Evolutionary conservation across 139 green algal species (phyloP).

Genomic region (Nannochloris sp.): DNA sequence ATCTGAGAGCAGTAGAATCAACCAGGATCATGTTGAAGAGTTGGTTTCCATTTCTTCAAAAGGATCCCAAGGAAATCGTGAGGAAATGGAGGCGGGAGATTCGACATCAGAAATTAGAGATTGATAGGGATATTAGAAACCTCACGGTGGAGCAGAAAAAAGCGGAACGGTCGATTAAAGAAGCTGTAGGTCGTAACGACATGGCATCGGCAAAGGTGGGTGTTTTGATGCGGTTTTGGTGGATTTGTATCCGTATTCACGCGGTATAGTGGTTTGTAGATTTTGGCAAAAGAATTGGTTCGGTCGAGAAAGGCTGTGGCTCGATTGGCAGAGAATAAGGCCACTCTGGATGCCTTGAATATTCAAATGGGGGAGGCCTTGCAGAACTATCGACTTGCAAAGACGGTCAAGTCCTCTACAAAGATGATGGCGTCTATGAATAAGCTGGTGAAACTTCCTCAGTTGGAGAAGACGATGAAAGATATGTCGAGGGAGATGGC

Average conservation of each 20-base stretch:
- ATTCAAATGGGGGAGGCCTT: slow-evolving; percentile 72
- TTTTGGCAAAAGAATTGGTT: slow-evolving; percentile 70
- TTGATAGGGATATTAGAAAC: slow-evolving; percentile 44
- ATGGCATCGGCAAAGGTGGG: slow-evolving; percentile 47
- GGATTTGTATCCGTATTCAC: not conserved
- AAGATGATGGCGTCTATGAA: slow-evolving; percentile 77
- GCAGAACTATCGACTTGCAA: slow-evolving; percentile 43
- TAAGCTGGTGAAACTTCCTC: slow-evolving; percentile 59
- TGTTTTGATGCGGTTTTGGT: not conserved
- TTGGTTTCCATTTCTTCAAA: slow-evolving; percentile 12
- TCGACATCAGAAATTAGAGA: slow-evolving; percentile 16
- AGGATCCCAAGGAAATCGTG: slow-evolving; percentile 44
- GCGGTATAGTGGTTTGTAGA: slow-evolving; percentile 20
- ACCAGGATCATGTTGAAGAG: not conserved
- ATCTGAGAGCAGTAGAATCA: too few species aligned
- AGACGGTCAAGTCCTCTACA: slow-evolving; percentile 49
- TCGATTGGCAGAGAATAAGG: slow-evolving; percentile 73
- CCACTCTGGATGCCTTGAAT: slow-evolving; percentile 65
- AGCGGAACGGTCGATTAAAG: slow-evolving; percentile 56
- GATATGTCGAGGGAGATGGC: slow-evolving; percentile 85
- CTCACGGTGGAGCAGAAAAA: slow-evolving; percentile 75
- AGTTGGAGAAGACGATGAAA: slow-evolving; percentile 67
- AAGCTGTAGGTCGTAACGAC: slow-evolving; percentile 73
- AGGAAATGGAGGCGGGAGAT: slow-evolving; percentile 36
- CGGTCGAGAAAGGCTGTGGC: slow-evolving; percentile 44